These are phyloP conservation scores for Yarrowia galli DNA, from an alignment of 1,139 yeast genomes.

Conservation along the genomic window DNA sequence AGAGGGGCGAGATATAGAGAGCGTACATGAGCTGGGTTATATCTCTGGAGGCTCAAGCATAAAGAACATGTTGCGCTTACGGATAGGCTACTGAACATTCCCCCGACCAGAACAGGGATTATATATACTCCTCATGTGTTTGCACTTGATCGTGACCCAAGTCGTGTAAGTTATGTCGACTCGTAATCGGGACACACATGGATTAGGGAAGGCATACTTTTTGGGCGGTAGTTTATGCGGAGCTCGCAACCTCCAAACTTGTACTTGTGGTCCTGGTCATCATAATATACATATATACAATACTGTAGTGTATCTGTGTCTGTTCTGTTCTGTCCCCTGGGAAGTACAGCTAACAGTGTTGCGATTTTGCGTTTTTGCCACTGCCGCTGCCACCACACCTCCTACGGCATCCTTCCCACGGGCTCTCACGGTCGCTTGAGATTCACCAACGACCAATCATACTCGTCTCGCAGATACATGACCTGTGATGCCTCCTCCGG, in stretches of 20 bases:
- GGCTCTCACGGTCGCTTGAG: constrained; percentile 27
- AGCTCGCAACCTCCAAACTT: too few species aligned
- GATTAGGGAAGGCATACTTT: not conserved
- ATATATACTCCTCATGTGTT: not conserved
- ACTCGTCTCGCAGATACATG: constrained; percentile 29
- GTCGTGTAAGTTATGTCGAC: not conserved
- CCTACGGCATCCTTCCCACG: constrained; percentile 18
- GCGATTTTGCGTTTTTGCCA: too few species aligned
- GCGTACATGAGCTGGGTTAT: too few species aligned
- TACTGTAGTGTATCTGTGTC: too few species aligned
- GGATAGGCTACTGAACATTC: too few species aligned
- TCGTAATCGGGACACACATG: not conserved
- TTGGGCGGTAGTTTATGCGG: not conserved
- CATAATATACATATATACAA: constrained; percentile 31
- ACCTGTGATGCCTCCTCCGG: constrained; percentile 32
- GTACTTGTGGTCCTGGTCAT: not conserved
- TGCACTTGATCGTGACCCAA: not conserved
- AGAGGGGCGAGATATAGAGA: too few species aligned
- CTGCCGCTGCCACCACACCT: too few species aligned
- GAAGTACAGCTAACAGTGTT: not conserved
- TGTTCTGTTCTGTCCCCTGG: too few species aligned
- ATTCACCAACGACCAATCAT: constrained; percentile 29
- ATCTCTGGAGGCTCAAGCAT: not conserved
- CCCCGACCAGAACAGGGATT: not conserved
- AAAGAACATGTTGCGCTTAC: constrained; percentile 1